Percentiles rank a stretch among this genome's conserved stretches.
Conservation (phyloP, 1,284 basidiomycete species). For the Cryptococcus sp. region DNA sequence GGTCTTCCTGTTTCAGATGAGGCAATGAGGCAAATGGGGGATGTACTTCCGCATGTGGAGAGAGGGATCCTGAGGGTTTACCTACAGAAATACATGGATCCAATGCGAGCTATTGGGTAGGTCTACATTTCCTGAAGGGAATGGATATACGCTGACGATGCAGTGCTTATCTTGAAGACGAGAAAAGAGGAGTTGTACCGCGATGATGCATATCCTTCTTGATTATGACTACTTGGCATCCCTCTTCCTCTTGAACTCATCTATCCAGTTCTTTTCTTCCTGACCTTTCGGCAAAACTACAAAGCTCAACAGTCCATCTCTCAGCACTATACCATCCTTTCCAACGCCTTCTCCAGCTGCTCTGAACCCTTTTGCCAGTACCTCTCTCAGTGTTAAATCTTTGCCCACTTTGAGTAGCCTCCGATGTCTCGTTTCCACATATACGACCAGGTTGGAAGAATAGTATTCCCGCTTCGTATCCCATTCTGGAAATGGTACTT, state of each 20-base stretch:
- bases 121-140: constrained; percentile 6
- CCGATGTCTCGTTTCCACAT: constrained; percentile 71
- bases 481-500: constrained; percentile 62
- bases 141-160: neutral
- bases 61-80: constrained; percentile 65
- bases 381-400: constrained; percentile 76
- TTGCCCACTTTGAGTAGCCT: constrained; percentile 83
- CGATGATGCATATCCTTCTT: constrained; percentile 1
- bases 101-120: constrained; percentile 68
- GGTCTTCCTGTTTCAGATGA: constrained; percentile 17
- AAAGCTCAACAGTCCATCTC: constrained; percentile 80
- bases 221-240: constrained; percentile 13
- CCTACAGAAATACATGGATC: constrained; percentile 63
- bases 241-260: constrained; percentile 71
- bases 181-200: constrained; percentile 64
- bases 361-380: constrained; percentile 58
- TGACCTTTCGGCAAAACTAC: constrained; percentile 77
- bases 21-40: constrained; percentile 61
- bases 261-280: constrained; percentile 81
- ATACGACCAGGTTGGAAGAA: constrained; percentile 65
- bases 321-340: constrained; percentile 76
- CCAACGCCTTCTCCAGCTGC: constrained; percentile 54
- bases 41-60: constrained; percentile 72
- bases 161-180: constrained; percentile 77
- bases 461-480: constrained; percentile 71